Conservation (phyloP, 495 filamentous ascomycete genomes). For the Coniosporium apollinis region DNA sequence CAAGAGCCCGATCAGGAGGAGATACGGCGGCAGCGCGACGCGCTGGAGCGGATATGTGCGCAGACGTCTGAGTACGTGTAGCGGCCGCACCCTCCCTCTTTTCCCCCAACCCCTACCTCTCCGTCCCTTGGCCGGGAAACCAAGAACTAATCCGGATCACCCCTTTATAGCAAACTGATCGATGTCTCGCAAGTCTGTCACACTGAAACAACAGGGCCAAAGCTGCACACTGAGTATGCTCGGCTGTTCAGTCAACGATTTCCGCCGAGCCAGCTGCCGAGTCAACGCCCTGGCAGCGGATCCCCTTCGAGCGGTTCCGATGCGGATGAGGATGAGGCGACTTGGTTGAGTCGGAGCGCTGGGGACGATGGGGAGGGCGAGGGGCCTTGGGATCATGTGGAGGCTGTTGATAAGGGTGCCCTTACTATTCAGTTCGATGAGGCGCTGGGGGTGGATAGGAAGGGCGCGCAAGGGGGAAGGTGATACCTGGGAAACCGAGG, state of each 20-base stretch:
- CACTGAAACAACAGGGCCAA: not conserved
- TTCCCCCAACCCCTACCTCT: not conserved
- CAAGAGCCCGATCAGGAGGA: conserved; percentile 22
- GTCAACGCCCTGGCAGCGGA: not conserved
- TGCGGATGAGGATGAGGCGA: not conserved
- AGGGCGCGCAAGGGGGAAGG: too few relatives aligned
- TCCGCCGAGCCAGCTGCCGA: not conserved
- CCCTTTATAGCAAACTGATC: not conserved
- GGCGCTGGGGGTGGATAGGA: too few relatives aligned
- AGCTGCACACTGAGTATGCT: not conserved
- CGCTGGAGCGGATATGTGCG: conserved; percentile 22
- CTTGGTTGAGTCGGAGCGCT: not conserved
- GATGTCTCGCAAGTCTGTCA: not conserved
- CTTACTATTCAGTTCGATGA: not conserved
- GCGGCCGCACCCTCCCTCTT: too few relatives aligned
- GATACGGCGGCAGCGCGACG: conserved; percentile 22
- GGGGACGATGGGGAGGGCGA: not conserved
- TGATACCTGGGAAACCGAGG: too few relatives aligned
- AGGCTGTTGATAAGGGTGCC: not conserved
- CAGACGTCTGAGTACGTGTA: conserved; percentile 24
- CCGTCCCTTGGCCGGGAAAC: not conserved
- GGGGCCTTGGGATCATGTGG: not conserved
- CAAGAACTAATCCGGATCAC: not conserved
- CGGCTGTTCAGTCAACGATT: not conserved
- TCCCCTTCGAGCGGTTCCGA: not conserved